Base-by-base conservation (phyloP, 345 rosid species). In the Gynandropsis gynandra region DNA sequence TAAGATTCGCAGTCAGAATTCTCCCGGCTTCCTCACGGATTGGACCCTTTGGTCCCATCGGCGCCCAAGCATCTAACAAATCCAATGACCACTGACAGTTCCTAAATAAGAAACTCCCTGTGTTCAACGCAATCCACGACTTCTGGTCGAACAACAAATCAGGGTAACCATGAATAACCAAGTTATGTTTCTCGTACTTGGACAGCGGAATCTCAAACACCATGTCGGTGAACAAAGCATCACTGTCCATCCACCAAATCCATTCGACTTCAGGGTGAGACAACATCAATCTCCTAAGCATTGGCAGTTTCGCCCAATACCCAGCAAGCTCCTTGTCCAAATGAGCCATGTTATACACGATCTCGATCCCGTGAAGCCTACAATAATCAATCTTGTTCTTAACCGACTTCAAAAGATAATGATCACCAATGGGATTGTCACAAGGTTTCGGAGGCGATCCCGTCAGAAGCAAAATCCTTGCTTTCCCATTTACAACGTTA, bases 161-260 rank as follows among this genome's bases (percentile, higher is more conserved):
- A 0, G 94, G 92, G 55, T 89, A 89, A 19, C 96, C 97, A 41
- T 86, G 96, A 57, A 89, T 74, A 50, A 89, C 97, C 82, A 89
- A 51, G 70, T 86, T 81, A 51, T 83, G 78, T 33, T 74, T 62
- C 36, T 68, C 66, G 40, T 90, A 90, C 71, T 75, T 83, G 17
- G 60, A 35, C 39, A 82, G 38, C 0, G 96, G 95, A 60, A 87
- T 72, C 82, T 90, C 81, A 52, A 90, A 90, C 54, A 87, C 92
- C 89, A 90, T 87, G 50, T 90, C 95, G 5, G 96, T 87, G 42
- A 90, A 90, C 79, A 89, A 56, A 2, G 97, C 97, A 71, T 89
- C 97, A 75, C 97, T 89, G 18, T 89, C 97, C 96, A 89, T 86
- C 97, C 97, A 89, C 94, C 96, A 83, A 64, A 89, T 81, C 95